A percentile compares a stretch with the other conserved stretches of the same genome.
These are phyloP conservation scores for Mortierella sp. DNA, from an alignment of 371 early-diverging fungal species.

Conservation along the genomic window DNA sequence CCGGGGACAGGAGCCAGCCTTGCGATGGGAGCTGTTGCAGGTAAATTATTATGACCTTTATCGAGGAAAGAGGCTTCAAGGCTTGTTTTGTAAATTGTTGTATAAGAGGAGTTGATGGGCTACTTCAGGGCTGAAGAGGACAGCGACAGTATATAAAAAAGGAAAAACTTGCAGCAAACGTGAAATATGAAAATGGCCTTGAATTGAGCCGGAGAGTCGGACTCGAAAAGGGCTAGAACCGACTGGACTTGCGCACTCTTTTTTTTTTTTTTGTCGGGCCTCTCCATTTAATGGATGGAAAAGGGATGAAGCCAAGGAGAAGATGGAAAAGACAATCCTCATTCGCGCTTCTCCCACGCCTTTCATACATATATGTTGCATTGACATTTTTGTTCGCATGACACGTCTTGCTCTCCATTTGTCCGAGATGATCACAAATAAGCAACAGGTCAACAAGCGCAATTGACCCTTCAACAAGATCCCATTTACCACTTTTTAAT, in stretches of 20 bases:
- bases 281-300: too few relatives aligned
- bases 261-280: too few relatives aligned
- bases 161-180: not conserved
- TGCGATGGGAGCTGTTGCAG: too few relatives aligned
- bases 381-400: not conserved
- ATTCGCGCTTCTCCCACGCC: not conserved
- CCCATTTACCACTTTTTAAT: not conserved
- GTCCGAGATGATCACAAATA: not conserved
- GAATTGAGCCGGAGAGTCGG: not conserved
- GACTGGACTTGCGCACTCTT: not conserved
- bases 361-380: not conserved
- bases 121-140: not conserved
- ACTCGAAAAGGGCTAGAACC: constrained; percentile 1
- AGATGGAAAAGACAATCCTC: not conserved
- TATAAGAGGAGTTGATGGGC: not conserved
- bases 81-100: too few relatives aligned
- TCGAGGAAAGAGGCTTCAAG: too few relatives aligned
- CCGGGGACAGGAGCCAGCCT: too few relatives aligned
- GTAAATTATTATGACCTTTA: too few relatives aligned
- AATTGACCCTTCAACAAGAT: not conserved
- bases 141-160: too few relatives aligned
- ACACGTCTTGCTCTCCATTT: not conserved
- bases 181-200: not conserved
- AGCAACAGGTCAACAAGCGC: not conserved
- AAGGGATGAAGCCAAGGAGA: too few relatives aligned